Percentiles rank a stretch among this genome's conserved stretches.
Evolutionary conservation across 306 rosid species (phyloP).

Genomic region (cucumber (Cucumis sativus)): DNA sequence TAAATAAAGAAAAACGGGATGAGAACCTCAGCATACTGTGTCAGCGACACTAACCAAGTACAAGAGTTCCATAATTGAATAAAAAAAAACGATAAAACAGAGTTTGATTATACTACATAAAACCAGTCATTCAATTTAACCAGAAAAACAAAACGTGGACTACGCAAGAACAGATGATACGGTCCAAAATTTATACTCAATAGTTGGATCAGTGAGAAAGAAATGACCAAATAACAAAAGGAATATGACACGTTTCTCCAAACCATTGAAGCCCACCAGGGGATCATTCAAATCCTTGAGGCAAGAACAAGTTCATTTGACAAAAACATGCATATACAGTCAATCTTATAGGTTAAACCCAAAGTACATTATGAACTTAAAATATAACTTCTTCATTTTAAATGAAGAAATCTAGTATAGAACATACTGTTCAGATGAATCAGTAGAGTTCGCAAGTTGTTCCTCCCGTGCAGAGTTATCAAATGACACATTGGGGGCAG

Average conservation of each 20-base stretch:
- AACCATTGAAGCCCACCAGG: not conserved
- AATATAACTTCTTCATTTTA: not conserved
- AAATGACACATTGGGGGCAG: constrained; percentile 58
- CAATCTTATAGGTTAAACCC: not conserved
- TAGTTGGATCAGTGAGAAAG: not conserved
- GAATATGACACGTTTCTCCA: not conserved
- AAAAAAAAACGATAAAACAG: not conserved
- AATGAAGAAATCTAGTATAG: not conserved
- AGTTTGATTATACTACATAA: not conserved
- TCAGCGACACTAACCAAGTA: not conserved
- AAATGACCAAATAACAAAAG: not conserved
- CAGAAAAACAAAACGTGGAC: not conserved
- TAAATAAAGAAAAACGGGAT: not conserved
- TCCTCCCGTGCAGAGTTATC: constrained; percentile 63
- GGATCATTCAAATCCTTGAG: not conserved
- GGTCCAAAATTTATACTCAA: not conserved
- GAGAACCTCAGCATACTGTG: not conserved
- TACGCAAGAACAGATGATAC: not conserved
- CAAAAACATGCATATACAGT: not conserved
- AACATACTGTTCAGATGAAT: constrained; percentile 66
- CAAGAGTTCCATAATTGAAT: not conserved
- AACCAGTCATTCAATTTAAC: not conserved
- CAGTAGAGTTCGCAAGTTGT: constrained; percentile 36
- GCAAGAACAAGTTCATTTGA: not conserved
- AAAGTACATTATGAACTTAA: not conserved